A percentile compares a stretch with the other conserved stretches of the same genome.
phyloP scores from a whole-genome alignment of 2,329 filamentous ascomycete species.

The Colletotrichum navitas region DNA sequence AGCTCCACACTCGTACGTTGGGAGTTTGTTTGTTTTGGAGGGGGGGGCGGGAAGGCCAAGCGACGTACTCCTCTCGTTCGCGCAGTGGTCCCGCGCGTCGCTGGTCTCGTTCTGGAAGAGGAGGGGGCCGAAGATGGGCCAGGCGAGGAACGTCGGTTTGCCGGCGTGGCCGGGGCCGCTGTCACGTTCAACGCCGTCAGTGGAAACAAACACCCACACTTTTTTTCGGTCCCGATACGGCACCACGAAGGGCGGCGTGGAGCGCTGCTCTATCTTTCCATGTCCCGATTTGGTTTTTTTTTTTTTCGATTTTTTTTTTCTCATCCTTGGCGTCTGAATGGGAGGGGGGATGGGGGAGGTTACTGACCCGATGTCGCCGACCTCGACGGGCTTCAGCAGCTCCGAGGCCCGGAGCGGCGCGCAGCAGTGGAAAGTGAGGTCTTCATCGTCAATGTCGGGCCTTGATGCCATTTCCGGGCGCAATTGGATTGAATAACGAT shows the following conservation, averaged over 20 bases:
- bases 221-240: neutral
- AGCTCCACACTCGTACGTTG: neutral
- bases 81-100: constrained; percentile 83
- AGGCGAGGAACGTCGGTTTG: constrained; percentile 65
- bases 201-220: constrained; percentile 2
- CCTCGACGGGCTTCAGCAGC: constrained; percentile 59
- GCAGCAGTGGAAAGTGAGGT: constrained; percentile 55
- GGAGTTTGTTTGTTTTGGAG: too few species aligned
- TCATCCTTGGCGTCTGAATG: neutral
- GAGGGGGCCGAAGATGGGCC: constrained; percentile 75
- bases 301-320: too few species aligned
- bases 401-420: constrained; percentile 51
- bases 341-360: neutral
- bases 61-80: constrained; percentile 77
- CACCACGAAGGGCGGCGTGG: neutral
- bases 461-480: constrained; percentile 9
- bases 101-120: constrained; percentile 81
- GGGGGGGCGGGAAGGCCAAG: too few species aligned
- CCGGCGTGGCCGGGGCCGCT: constrained; percentile 46
- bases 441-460: constrained; percentile 51
- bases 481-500: neutral
- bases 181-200: neutral
- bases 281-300: too few species aligned
- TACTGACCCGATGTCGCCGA: constrained; percentile 56
- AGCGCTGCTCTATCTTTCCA: too few species aligned